These are phyloP conservation scores for Veloboletus limbatus DNA, from an alignment of 1,284 basidiomycete species.

Conservation along the genomic window DNA sequence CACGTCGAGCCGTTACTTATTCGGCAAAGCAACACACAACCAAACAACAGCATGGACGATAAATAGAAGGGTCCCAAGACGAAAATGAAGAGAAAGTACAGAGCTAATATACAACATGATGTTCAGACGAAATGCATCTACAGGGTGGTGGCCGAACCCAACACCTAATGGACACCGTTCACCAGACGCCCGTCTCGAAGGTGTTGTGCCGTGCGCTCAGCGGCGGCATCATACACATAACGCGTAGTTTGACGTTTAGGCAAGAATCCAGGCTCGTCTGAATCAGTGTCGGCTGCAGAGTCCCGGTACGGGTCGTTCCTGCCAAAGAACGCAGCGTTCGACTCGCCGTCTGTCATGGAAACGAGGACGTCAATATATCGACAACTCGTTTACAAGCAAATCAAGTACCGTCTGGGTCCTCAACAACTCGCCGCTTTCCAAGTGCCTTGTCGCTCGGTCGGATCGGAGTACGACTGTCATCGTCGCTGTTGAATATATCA, in stretches of 20 bases:
- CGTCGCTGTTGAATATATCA: conserved; percentile 30
- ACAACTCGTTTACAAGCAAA: not conserved
- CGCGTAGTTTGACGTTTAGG: conserved; percentile 46
- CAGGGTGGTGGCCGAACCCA: conserved; percentile 5
- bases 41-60: conserved; percentile 25
- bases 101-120: conserved; percentile 29
- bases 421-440: conserved; percentile 69
- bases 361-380: conserved; percentile 2
- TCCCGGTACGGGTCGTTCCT: conserved; percentile 31
- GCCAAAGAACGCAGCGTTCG: conserved; percentile 45
- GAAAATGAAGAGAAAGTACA: conserved; percentile 19
- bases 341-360: conserved; percentile 35
- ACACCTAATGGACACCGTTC: conserved; percentile 38
- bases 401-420: conserved; percentile 43
- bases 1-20: no score
- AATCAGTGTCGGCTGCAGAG: conserved; percentile 36
- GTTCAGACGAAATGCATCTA: conserved; percentile 17
- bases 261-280: conserved; percentile 35
- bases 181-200: conserved; percentile 45
- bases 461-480: conserved; percentile 35
- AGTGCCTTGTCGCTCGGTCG: conserved; percentile 74
- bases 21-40: conserved; percentile 15
- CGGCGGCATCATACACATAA: conserved; percentile 81
- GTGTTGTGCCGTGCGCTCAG: conserved; percentile 66
- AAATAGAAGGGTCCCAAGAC: conserved; percentile 26